Conservation (phyloP, 306 rosid genomes). For the Clitoria ternatea region DNA sequence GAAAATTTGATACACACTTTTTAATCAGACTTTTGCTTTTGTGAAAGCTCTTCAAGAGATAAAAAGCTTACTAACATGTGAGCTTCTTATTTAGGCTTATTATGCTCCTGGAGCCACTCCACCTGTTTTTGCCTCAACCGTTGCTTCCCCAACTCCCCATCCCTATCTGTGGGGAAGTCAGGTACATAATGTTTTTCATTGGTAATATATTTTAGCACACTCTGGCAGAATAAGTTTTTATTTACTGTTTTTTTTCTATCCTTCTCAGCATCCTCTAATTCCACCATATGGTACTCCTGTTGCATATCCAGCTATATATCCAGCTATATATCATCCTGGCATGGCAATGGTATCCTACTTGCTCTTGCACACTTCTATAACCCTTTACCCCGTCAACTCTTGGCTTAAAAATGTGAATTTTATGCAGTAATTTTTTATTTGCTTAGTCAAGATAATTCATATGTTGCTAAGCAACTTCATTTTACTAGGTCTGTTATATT, state of each 20-base stretch:
- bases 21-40: background rate
- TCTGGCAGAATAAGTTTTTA: background rate
- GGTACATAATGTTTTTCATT: constrained; percentile 36
- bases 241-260: background rate
- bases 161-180: constrained; percentile 91
- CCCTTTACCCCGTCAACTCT: background rate
- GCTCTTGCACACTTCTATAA: background rate
- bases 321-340: constrained; percentile 84
- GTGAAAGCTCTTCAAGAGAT: background rate
- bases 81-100: constrained; percentile 63
- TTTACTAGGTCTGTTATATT: background rate
- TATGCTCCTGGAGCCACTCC: constrained; percentile 74
- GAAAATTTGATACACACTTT: constrained; percentile 11
- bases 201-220: background rate
- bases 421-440: background rate
- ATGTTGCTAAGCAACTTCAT: background rate
- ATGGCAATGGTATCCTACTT: constrained; percentile 53
- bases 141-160: constrained; percentile 71
- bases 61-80: constrained; percentile 13
- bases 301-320: constrained; percentile 80
- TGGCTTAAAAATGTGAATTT: background rate
- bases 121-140: constrained; percentile 76
- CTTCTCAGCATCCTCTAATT: constrained; percentile 71
- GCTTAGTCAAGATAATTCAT: background rate
- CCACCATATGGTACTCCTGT: constrained; percentile 84